Conservation (phyloP, 257 asterid species). For the Plantago major region DNA sequence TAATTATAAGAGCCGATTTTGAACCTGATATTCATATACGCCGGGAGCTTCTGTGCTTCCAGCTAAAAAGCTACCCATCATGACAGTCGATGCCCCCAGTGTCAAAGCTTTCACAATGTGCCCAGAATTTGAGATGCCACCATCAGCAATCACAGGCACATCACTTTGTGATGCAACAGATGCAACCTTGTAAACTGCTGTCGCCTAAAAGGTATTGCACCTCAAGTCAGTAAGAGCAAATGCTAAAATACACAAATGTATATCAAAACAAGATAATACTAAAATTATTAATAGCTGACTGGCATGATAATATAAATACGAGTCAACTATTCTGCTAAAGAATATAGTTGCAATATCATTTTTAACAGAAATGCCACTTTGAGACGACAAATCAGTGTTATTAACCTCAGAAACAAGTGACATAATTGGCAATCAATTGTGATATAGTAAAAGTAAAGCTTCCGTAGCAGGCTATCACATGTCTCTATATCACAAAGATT, state of each 20-base stretch:
- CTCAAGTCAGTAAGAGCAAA: background rate
- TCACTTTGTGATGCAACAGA: slow-evolving; percentile 66
- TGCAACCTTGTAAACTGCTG: slow-evolving; percentile 89
- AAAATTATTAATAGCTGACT: background rate
- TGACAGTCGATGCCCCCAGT: slow-evolving; percentile 89
- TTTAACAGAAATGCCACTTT: background rate
- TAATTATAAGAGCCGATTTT: background rate
- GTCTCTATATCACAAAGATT: too few species aligned
- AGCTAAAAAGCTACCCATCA: slow-evolving; percentile 94
- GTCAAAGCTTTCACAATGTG: slow-evolving; percentile 89
- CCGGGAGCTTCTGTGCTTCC: slow-evolving; percentile 96
- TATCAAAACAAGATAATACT: background rate
- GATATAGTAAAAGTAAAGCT: too few species aligned
- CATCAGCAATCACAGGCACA: slow-evolving; percentile 88
- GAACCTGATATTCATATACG: slow-evolving; percentile 59
- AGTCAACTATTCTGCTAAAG: background rate
- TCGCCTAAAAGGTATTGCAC: slow-evolving; percentile 41
- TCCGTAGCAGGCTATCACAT: too few species aligned
- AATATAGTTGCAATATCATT: background rate
- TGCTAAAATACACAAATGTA: background rate
- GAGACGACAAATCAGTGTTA: background rate
- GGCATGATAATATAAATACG: too few species aligned
- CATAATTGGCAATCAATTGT: too few species aligned
- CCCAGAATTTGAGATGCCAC: slow-evolving; percentile 93
- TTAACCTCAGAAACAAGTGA: too few species aligned